A percentile compares a stretch with the other conserved stretches of the same genome.
Evolutionary conservation across 805 yeast species (phyloP).

Genomic region (Saturnispora kantuleensis): DNA sequence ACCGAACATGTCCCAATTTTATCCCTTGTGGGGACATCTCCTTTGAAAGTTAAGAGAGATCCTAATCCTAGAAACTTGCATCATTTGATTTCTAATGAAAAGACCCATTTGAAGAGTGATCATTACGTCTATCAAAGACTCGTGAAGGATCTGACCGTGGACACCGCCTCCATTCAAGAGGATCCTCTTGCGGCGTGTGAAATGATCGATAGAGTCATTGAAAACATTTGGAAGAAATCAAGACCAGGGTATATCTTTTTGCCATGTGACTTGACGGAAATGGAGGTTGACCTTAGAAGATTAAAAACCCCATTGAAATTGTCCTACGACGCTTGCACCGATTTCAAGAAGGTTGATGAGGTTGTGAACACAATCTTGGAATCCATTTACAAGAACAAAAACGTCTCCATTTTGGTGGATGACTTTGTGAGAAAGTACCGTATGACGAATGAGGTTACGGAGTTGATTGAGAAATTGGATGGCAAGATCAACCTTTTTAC

Average conservation of each 20-base stretch:
- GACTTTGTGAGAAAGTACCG: conserved; percentile 33
- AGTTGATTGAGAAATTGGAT: conserved; percentile 25
- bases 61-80: conserved; percentile 62
- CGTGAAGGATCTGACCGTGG: conserved; percentile 46
- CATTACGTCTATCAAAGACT: conserved; percentile 57
- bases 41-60: conserved; percentile 64
- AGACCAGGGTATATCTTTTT: conserved; percentile 80
- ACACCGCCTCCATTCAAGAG: conserved; percentile 37
- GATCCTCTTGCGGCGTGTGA: conserved; percentile 40
- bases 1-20: conserved; percentile 83
- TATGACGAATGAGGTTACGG: conserved; percentile 22
- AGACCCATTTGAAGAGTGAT: conserved; percentile 47
- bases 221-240: conserved; percentile 41
- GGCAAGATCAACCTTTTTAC: conserved; percentile 32
- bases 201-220: conserved; percentile 64
- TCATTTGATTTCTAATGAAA: conserved; percentile 43
- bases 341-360: conserved; percentile 13
- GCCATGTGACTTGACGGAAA: conserved; percentile 62
- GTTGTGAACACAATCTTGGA: conserved; percentile 27
- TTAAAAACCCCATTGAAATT: conserved; percentile 27
- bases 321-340: conserved; percentile 13
- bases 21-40: conserved; percentile 83
- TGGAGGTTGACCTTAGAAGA: conserved; percentile 32
- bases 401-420: conserved; percentile 35
- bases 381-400: conserved; percentile 28